phyloP scores from a whole-genome alignment of 345 rosid genomes.

The Populus pruinosa region DNA sequence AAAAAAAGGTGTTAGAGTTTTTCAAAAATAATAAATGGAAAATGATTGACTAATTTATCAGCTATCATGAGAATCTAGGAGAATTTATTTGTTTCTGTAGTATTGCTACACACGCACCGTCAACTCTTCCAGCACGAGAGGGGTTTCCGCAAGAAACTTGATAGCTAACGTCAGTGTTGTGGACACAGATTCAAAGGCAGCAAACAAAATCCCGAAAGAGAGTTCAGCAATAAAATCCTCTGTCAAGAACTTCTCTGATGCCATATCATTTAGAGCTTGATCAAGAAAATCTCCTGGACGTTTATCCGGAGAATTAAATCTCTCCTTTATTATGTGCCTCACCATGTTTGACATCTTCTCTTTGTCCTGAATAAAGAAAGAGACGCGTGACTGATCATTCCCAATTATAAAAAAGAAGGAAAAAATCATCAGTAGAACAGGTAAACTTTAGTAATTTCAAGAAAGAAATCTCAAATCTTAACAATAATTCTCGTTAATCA shows the following conservation, averaged over 20 bases:
- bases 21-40: background rate
- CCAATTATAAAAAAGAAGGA: too few relatives aligned
- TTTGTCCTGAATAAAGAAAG: conserved; percentile 10
- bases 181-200: conserved; percentile 14
- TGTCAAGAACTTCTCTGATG: conserved; percentile 26
- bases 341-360: conserved; percentile 10
- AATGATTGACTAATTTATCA: background rate
- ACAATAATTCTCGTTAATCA: background rate
- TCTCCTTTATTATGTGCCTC: conserved; percentile 6
- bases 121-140: conserved; percentile 32
- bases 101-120: conserved; percentile 8
- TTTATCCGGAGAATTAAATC: conserved; percentile 11
- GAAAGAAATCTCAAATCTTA: background rate
- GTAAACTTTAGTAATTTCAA: background rate
- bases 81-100: background rate
- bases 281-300: conserved; percentile 23
- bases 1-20: background rate
- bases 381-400: background rate
- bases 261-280: conserved; percentile 20
- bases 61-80: background rate
- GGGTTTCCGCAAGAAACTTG: conserved; percentile 34
- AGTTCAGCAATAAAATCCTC: conserved; percentile 24
- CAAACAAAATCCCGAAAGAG: conserved; percentile 23
- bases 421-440: too few relatives aligned
- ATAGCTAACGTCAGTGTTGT: conserved; percentile 11